Evolutionary conservation across 495 filamentous ascomycete species (phyloP), one percentile per base, ranked within the genome.

Genomic region (Poronia punctata): DNA sequence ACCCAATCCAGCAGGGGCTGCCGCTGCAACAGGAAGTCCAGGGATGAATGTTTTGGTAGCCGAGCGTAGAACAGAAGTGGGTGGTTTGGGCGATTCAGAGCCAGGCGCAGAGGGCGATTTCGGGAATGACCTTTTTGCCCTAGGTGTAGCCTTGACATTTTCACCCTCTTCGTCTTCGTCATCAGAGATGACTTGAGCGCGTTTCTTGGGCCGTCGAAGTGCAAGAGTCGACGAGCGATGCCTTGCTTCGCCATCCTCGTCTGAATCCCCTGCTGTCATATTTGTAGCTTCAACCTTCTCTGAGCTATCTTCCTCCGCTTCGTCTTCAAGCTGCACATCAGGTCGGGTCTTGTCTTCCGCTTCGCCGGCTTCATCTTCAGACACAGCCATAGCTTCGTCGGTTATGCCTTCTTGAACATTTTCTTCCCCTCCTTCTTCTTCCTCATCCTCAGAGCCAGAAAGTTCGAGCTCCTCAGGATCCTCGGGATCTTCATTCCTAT

Each of bases 141-240:
- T 60, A 7, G 65, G 62, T 11, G 69, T 74, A 1, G 66, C 67
- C 49, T 67, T 54, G 14, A 68, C 43, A 12, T 74, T 69, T 23
- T 76, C 72, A 35, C 79, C 67, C 28, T 81, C 80, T 21, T 81
- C 80, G 50, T 88, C 82, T 17, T 86, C 58, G 11, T 85, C 81
- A 20, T 79, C 74, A 11, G 68, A 75, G 28, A 75, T 58, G 9
- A 78, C 50, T 19, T 67, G 62, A 22, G 57, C 49, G 14, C 67
- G 59, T 40, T 72, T 74, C 43, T 64, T 64, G 28, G 62, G 40
- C 20, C 59, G 51, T 45, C 63, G 57, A 34, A 46, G 43, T 15
- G 64, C 56, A 34, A 56, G 61, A 6, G 62, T 54, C 7, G 48
- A 58, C 4, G 54, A 46, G 19, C 46, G 58, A 15, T 61, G 58